phyloP scores from a whole-genome alignment of 73 alveolate genomes.

The Uronychia setigera region DNA sequence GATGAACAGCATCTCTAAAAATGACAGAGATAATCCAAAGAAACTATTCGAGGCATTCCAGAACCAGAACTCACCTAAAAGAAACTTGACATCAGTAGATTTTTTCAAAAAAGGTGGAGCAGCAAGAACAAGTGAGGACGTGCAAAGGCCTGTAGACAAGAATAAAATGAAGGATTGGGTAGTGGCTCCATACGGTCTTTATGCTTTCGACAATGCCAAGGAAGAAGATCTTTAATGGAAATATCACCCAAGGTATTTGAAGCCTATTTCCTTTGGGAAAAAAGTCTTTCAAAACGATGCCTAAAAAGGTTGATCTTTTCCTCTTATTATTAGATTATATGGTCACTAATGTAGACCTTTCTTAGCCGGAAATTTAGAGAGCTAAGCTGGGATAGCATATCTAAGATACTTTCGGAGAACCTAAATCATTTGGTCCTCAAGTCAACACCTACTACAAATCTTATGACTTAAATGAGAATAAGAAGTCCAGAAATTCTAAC shows the following conservation, averaged over 20 bases:
- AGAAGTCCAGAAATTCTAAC: too few relatives aligned
- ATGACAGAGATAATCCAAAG: not conserved
- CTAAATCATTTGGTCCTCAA: not conserved
- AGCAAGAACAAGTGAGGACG: not conserved
- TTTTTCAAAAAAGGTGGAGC: not conserved
- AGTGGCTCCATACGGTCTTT: not conserved
- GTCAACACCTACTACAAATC: not conserved
- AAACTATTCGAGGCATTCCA: not conserved
- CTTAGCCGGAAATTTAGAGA: not conserved
- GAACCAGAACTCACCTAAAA: not conserved
- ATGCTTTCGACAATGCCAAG: not conserved
- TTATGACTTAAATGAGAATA: not conserved
- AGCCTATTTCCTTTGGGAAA: conserved; percentile 1
- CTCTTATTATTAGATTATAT: not conserved
- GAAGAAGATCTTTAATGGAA: not conserved
- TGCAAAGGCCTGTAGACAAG: not conserved
- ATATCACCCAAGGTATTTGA: not conserved
- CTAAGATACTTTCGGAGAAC: not conserved
- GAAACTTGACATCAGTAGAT: not conserved
- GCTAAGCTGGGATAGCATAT: not conserved
- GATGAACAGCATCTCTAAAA: not conserved
- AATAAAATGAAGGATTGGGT: not conserved
- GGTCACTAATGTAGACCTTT: not conserved
- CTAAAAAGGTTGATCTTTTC: not conserved
- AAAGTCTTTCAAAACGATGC: not conserved